These are phyloP conservation scores for Cyclospora cayetanensis DNA, from an alignment of 169 alveolate species.

Conservation along the genomic window DNA sequence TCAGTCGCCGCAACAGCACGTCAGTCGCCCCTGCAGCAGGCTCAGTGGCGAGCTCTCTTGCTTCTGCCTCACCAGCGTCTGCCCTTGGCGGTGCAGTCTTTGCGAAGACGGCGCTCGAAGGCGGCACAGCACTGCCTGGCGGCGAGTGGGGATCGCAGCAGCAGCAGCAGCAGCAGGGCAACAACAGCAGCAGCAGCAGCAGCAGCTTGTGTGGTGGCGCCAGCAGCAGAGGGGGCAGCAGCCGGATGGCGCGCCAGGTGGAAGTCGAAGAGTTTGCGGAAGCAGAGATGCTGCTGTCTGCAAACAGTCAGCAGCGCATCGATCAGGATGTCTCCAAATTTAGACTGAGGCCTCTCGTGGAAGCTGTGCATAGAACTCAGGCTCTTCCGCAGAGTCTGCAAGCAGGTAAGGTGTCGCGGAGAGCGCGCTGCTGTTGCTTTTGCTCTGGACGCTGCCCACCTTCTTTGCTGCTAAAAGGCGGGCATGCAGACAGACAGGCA, in stretches of 20 bases:
- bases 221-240: not conserved
- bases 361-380: slow-evolving; percentile 1
- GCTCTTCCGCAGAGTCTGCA: not conserved
- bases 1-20: not conserved
- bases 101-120: too few species aligned
- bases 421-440: slow-evolving; percentile 9
- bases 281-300: slow-evolving; percentile 1
- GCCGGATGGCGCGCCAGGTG: not conserved
- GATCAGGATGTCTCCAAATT: not conserved
- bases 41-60: not conserved
- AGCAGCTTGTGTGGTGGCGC: not conserved
- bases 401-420: too few species aligned
- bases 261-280: slow-evolving; percentile 1
- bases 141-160: too few species aligned
- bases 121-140: too few species aligned
- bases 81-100: not conserved
- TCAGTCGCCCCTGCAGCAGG: not conserved
- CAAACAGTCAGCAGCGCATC: slow-evolving; percentile 5
- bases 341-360: slow-evolving; percentile 36
- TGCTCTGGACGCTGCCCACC: not conserved
- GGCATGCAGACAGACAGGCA: too few species aligned
- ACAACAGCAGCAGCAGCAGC: not conserved
- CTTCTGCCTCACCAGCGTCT: not conserved
- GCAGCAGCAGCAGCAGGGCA: slow-evolving; percentile 22
- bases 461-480: too few species aligned